These are phyloP conservation scores for Colletotrichum liaoningense DNA, from an alignment of 2,329 filamentous ascomycete genomes.

Conservation along the genomic window DNA sequence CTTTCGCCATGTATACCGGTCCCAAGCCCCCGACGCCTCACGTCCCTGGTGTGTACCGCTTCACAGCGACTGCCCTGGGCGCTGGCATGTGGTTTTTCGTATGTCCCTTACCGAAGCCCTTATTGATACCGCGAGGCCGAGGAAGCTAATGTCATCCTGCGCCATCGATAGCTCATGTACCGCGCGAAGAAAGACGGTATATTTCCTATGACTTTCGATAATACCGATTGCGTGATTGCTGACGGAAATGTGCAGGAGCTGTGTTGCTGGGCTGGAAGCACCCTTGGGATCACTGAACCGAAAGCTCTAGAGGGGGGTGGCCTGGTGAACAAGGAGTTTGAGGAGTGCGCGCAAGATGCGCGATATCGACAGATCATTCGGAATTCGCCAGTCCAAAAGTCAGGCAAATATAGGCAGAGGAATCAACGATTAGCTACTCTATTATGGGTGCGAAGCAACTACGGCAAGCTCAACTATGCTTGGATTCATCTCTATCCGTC, in stretches of 20 bases:
- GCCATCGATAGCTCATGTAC: conserved; percentile 81
- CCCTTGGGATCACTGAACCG: conserved; percentile 88
- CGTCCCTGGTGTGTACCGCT: conserved; percentile 77
- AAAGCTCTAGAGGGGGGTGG: not conserved
- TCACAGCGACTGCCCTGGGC: conserved; percentile 86
- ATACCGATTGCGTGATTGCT: not conserved
- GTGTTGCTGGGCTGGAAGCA: conserved; percentile 94
- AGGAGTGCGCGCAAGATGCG: not conserved
- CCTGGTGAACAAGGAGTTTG: not conserved
- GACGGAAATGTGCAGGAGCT: conserved; percentile 60
- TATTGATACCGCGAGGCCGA: not conserved
- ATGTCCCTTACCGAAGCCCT: conserved; percentile 51
- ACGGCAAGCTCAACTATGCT: not conserved
- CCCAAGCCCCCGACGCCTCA: conserved; percentile 59
- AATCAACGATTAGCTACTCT: not conserved
- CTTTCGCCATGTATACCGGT: conserved; percentile 25
- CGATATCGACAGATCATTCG: not conserved
- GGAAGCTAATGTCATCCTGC: conserved; percentile 36
- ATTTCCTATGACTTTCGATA: conserved; percentile 23
- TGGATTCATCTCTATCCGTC: not conserved
- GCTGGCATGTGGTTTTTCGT: conserved; percentile 99
- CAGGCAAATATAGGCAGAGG: not conserved
- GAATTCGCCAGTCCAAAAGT: not conserved
- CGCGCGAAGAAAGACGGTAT: conserved; percentile 93
- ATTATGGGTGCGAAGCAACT: not conserved